These are phyloP conservation scores for Stagonosporopsis cucurbitacearum DNA, from an alignment of 2,329 filamentous ascomycete species.

Conservation along the genomic window DNA sequence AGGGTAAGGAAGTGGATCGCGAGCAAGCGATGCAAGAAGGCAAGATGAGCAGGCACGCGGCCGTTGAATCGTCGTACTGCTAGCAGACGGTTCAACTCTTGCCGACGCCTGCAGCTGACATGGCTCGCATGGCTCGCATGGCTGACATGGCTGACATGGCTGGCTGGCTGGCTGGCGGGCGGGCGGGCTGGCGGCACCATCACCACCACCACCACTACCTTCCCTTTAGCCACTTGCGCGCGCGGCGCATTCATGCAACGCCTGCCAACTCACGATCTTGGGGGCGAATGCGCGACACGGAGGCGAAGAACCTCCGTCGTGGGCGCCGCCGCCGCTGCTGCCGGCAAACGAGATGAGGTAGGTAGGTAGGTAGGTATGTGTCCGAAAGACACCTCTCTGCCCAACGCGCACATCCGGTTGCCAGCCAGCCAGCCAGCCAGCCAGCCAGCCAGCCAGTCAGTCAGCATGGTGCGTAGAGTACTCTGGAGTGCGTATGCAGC, in stretches of 20 bases:
- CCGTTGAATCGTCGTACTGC: background rate
- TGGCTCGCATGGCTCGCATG: background rate
- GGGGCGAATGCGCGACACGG: background rate
- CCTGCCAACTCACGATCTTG: background rate
- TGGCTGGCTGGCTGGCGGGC: background rate
- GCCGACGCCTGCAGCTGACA: slow-evolving; percentile 9
- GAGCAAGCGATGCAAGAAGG: slow-evolving; percentile 1
- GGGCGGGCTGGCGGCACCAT: background rate
- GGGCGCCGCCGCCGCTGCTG: background rate
- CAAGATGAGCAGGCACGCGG: slow-evolving; percentile 14
- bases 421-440: no score
- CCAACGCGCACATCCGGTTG: no score
- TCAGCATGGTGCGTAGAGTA: slow-evolving; percentile 1
- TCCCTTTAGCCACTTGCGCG: background rate
- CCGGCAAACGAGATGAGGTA: no score
- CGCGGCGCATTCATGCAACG: background rate
- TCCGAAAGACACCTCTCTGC: no score
- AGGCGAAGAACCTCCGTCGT: slow-evolving; percentile 1
- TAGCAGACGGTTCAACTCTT: background rate
- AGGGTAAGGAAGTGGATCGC: no score
- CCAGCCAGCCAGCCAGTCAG: background rate
- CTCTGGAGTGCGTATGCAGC: background rate
- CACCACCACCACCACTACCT: no score
- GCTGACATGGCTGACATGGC: slow-evolving; percentile 1
- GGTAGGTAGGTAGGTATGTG: no score